A percentile compares a stretch with the other conserved stretches of the same genome.
Evolutionary conservation across 257 asterid species (phyloP).

Genomic region (Scutellaria minor): DNA sequence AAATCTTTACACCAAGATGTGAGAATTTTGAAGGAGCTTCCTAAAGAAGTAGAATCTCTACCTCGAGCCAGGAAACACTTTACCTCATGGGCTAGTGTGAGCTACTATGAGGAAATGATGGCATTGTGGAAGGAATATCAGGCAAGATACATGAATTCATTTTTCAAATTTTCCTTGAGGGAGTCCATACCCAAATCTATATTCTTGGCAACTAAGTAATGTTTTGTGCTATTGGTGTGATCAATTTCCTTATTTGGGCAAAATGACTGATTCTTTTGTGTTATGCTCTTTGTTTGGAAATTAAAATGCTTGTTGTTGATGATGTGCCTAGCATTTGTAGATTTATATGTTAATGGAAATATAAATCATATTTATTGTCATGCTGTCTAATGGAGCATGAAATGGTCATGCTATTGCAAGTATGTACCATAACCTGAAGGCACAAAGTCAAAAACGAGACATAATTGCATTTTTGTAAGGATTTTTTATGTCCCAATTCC

Average conservation of each 20-base stretch:
- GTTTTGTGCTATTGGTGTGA: background rate
- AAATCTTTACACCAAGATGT: slow-evolving; percentile 66
- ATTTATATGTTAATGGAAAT: background rate
- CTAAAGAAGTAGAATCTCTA: slow-evolving; percentile 72
- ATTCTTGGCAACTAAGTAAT: background rate
- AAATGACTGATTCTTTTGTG: slow-evolving; percentile 18
- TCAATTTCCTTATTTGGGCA: background rate
- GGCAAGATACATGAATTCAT: slow-evolving; percentile 49
- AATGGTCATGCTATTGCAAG: background rate
- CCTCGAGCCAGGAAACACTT: slow-evolving; percentile 96
- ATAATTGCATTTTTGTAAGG: too few species aligned
- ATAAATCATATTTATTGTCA: background rate
- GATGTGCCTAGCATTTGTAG: background rate
- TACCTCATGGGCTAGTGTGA: slow-evolving; percentile 77
- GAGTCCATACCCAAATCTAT: slow-evolving; percentile 2
- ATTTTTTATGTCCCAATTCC: too few species aligned
- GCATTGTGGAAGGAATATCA: slow-evolving; percentile 82
- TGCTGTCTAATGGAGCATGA: background rate
- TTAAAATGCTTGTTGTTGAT: slow-evolving; percentile 8
- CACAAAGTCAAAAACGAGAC: background rate
- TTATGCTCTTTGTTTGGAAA: background rate
- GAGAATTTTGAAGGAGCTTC: slow-evolving; percentile 79
- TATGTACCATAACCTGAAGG: background rate
- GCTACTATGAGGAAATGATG: slow-evolving; percentile 81
- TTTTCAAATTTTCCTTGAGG: slow-evolving; percentile 15